Evolutionary conservation across 768 basidiomycete genomes (phyloP), one percentile per base, ranked within the genome.

Genomic region (Pleurotus giganteus): DNA sequence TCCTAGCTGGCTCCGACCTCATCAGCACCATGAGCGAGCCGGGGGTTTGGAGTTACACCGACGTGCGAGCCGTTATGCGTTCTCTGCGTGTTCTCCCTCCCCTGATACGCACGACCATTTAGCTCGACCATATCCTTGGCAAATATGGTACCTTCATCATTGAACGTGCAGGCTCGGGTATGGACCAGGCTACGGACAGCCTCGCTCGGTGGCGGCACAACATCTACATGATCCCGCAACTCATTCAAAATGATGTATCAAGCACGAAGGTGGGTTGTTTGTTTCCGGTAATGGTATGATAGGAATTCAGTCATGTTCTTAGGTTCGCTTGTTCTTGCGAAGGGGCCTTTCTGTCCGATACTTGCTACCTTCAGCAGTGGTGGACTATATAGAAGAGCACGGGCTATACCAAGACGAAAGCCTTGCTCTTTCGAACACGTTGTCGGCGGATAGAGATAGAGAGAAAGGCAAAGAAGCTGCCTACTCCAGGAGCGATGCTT

Each of bases 11-110:
- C n/a, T 94, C 91, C 9, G 97, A 99, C 72, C 78, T 99, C 63
- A 98, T 98, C 70, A 86, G 91, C 64, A 97, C 94, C 24, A 98
- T 99, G 88, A 91, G 91, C 61, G 94, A 98, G 73, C 97, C 97
- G 24, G 96, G 97, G 15, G 96, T 99, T 32, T 99, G 97, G 97
- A 85, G 88, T 53, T 87, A 94, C 64, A 79, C 84, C 57, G 97
- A 99, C 80, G 94, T 96, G 72, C 67, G 93, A 80, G 41, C 57
- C 46, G 59, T 45, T 50, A 37, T 26, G 26, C 26, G 54, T 23
- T 37, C 19, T 28, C 57, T 39, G 41, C 47, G 45, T 47, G 31
- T 13, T 44, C 32, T 55, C 55, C 51, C 15, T 56, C 57, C 50
- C 39, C 32, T 58, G 41, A 59, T 56, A 36, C 49, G 47, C 36